A percentile compares a stretch with the other conserved stretches of the same genome.
phyloP scores from a whole-genome alignment of 805 yeast species.

The Hanseniaspora clermontiae region DNA sequence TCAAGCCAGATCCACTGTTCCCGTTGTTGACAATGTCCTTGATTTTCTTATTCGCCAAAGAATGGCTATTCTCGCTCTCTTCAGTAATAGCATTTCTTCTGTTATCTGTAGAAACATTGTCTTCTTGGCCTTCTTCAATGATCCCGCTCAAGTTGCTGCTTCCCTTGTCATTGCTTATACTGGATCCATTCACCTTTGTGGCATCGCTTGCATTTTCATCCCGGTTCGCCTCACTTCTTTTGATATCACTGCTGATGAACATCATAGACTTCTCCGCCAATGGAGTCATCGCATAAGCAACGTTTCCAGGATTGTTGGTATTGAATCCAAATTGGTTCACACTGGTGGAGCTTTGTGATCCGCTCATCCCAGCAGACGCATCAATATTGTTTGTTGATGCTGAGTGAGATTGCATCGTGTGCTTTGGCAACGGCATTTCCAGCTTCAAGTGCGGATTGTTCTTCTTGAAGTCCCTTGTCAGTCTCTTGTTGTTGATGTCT shows the following conservation, averaged over 20 bases:
- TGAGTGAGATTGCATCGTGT: slow-evolving; percentile 25
- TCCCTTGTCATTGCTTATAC: not conserved
- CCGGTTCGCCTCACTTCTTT: not conserved
- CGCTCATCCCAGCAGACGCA: not conserved
- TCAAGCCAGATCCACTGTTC: not conserved
- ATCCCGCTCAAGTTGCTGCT: slow-evolving; percentile 1
- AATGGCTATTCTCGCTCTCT: not conserved
- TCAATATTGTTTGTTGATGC: slow-evolving; percentile 20
- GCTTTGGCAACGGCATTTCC: slow-evolving; percentile 65
- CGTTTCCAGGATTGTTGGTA: slow-evolving; percentile 35
- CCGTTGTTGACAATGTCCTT: not conserved
- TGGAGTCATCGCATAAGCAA: slow-evolving; percentile 68
- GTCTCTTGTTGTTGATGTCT: slow-evolving; percentile 16
- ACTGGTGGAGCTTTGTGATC: slow-evolving; percentile 19
- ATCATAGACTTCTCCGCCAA: slow-evolving; percentile 43
- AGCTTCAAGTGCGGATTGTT: slow-evolving; percentile 47
- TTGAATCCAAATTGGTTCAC: slow-evolving; percentile 60
- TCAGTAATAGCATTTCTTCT: not conserved
- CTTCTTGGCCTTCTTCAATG: not conserved
- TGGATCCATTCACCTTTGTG: not conserved
- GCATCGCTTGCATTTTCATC: not conserved
- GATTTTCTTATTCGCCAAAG: not conserved
- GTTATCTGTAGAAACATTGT: not conserved
- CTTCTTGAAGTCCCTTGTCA: slow-evolving; percentile 28
- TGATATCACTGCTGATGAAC: not conserved